Percentiles rank a stretch among this genome's conserved stretches.
These are phyloP conservation scores for Cronartium ribicola DNA, from an alignment of 1,284 basidiomycete species.

Conservation along the genomic window DNA sequence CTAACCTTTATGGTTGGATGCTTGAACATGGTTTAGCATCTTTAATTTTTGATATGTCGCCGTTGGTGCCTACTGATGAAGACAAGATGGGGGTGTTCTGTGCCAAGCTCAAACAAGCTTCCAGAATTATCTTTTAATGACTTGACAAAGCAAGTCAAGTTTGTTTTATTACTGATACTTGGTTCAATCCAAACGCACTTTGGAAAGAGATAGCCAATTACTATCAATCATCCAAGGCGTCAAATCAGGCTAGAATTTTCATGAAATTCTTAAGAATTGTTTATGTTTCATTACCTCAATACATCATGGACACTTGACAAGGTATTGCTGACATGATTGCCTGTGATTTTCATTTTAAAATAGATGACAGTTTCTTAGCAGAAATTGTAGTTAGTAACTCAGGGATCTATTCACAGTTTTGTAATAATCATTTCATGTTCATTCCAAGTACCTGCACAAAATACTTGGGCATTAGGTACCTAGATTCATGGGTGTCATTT, in stretches of 20 bases:
- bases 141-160: not conserved
- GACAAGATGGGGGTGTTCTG: not conserved
- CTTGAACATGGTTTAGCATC: not conserved
- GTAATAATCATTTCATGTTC: no score
- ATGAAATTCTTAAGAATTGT: not conserved
- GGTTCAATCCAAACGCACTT: not conserved
- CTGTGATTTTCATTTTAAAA: not conserved
- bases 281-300: not conserved
- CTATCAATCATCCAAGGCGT: not conserved
- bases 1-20: not conserved
- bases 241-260: not conserved
- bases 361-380: not conserved
- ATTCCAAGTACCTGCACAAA: no score
- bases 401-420: no score
- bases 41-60: not conserved
- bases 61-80: not conserved
- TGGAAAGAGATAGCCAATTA: not conserved
- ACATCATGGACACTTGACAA: not conserved
- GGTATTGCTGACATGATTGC: not conserved
- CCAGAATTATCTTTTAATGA: not conserved
- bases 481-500: no score
- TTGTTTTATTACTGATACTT: not conserved
- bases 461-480: no score
- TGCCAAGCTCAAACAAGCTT: not conserved
- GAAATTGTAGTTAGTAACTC: conserved; percentile 1